A percentile compares a stretch with the other conserved stretches of the same genome.
These are phyloP conservation scores for Cutaneotrichosporon cutaneum DNA, from an alignment of 1,284 basidiomycete genomes.

Conservation along the genomic window DNA sequence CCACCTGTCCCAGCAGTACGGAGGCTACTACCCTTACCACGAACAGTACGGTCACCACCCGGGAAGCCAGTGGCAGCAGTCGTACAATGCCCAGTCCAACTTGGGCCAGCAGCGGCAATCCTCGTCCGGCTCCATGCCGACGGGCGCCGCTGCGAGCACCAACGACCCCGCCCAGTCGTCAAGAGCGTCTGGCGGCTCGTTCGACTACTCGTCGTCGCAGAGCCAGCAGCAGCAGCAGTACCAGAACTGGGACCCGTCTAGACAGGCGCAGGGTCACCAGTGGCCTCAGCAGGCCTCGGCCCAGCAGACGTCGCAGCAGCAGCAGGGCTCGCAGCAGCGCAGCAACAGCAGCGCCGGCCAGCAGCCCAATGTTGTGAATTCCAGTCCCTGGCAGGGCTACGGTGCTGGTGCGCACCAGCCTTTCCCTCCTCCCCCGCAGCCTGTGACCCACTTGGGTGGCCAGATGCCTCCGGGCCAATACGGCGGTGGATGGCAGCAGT, in stretches of 20 bases:
- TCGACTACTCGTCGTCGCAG: conserved; percentile 14
- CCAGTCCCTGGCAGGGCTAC: conserved; percentile 33
- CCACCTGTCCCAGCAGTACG: conserved; percentile 19
- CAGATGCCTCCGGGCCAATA: conserved; percentile 30
- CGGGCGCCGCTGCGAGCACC: conserved; percentile 12
- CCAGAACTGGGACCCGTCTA: conserved; percentile 23
- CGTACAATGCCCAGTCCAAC: conserved; percentile 17
- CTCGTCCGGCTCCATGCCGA: conserved; percentile 19
- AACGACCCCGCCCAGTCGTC: conserved; percentile 11
- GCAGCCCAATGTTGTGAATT: conserved; percentile 11
- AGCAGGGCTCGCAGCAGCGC: conserved; percentile 11
- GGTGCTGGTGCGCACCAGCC: conserved; percentile 27
- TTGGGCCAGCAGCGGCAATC: conserved; percentile 17
- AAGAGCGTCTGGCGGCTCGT: conserved; percentile 11
- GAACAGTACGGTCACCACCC: conserved; percentile 20
- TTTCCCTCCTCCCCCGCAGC: conserved; percentile 35
- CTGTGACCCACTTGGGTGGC: conserved; percentile 29
- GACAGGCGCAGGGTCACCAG: conserved; percentile 23
- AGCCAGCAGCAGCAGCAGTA: conserved; percentile 16
- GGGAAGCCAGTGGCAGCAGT: conserved; percentile 22
- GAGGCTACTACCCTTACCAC: conserved; percentile 24
- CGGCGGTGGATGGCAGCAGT: conserved; percentile 30
- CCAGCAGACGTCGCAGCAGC: conserved; percentile 18
- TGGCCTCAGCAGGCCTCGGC: conserved; percentile 8
- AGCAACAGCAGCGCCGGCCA: conserved; percentile 21